Conservation (phyloP, 1,284 basidiomycete genomes). For the Stereum hirsutum region DNA sequence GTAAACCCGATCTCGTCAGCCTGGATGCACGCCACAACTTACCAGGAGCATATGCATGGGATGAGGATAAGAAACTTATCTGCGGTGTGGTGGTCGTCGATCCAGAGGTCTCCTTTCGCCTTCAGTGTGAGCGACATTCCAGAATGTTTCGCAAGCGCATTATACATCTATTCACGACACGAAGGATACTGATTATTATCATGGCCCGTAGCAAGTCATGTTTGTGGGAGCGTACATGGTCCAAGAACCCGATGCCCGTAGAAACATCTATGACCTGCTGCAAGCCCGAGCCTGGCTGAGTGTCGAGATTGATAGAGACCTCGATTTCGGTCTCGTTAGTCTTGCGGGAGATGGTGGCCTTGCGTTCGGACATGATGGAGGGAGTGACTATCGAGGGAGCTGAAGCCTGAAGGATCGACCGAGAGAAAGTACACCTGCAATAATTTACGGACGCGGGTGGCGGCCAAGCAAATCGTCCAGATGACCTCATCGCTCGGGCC, state of each 20-base stretch:
- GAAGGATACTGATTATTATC: not conserved
- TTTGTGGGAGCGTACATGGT: slow-evolving; percentile 64
- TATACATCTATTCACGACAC: slow-evolving; percentile 68
- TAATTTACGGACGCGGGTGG: too few relatives aligned
- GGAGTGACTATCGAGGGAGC: too few relatives aligned
- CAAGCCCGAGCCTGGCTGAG: slow-evolving; percentile 49
- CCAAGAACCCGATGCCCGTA: slow-evolving; percentile 96
- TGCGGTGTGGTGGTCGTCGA: slow-evolving; percentile 99
- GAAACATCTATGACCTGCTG: slow-evolving; percentile 80
- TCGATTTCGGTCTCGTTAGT: slow-evolving; percentile 93
- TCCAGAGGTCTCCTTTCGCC: slow-evolving; percentile 94
- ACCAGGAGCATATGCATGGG: slow-evolving; percentile 6
- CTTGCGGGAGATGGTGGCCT: slow-evolving; percentile 75
- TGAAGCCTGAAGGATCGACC: too few relatives aligned
- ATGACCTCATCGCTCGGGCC: too few relatives aligned
- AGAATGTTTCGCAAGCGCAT: slow-evolving; percentile 89
- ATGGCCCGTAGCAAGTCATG: not conserved
- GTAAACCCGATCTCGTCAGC: slow-evolving; percentile 15
- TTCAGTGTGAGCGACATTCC: slow-evolving; percentile 86
- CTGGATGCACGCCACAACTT: too few relatives aligned
- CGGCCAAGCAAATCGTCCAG: too few relatives aligned
- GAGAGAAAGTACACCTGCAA: too few relatives aligned
- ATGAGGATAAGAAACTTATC: slow-evolving; percentile 46
- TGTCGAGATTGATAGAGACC: slow-evolving; percentile 79
- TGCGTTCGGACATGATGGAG: slow-evolving; percentile 38